Conservation (phyloP, 352 stramenopile genomes). For the Phytopythium delawarense region DNA sequence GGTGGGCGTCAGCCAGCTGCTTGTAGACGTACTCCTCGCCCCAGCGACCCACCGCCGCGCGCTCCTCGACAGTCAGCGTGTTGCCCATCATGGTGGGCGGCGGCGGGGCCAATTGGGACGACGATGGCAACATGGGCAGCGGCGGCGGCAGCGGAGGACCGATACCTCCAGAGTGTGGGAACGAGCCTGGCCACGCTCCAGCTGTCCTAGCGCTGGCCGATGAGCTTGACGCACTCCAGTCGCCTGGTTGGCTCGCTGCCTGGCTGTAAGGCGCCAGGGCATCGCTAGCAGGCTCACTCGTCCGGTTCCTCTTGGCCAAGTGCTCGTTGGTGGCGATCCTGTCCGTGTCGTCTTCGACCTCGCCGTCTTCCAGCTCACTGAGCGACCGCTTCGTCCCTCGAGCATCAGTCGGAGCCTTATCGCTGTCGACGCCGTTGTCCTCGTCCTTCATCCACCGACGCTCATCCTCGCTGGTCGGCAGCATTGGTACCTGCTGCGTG, state of each 20-base stretch:
- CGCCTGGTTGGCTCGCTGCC: background rate
- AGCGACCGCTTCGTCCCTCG: constrained; percentile 13
- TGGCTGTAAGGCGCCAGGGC: background rate
- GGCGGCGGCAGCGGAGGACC: constrained; percentile 11
- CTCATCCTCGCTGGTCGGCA: constrained; percentile 25
- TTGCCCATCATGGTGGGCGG: constrained; percentile 32
- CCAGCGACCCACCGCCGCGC: constrained; percentile 74
- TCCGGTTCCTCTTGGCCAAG: constrained; percentile 13
- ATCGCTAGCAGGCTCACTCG: background rate
- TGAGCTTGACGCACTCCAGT: background rate
- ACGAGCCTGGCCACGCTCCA: background rate
- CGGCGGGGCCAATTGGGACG: background rate
- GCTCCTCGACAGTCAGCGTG: constrained; percentile 71
- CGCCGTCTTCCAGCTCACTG: constrained; percentile 45
- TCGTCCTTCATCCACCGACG: constrained; percentile 28
- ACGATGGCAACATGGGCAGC: background rate
- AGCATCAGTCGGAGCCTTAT: background rate
- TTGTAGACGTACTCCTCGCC: constrained; percentile 82
- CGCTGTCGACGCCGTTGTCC: background rate
- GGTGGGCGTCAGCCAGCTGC: constrained; percentile 50
- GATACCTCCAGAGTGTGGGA: background rate
- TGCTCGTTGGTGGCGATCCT: background rate
- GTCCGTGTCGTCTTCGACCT: constrained; percentile 32
- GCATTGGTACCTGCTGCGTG: constrained; percentile 50
- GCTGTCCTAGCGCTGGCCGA: background rate